Evolutionary conservation across 306 rosid genomes (phyloP).

Genomic region (Fragaria vesca): DNA sequence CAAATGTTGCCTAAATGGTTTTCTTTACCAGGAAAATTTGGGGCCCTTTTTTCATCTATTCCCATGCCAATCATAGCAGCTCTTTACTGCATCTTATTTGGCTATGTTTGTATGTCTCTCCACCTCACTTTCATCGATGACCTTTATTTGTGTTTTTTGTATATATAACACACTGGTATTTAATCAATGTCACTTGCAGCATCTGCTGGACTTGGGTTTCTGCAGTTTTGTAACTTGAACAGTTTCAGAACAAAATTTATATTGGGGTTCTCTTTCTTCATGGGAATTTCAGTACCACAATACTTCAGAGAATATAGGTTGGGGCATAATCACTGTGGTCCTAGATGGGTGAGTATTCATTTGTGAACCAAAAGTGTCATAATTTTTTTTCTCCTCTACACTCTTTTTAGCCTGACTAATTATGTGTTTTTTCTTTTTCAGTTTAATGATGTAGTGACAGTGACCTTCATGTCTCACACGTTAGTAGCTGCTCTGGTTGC

Average conservation of each 20-base stretch:
- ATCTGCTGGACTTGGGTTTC: slow-evolving; percentile 81
- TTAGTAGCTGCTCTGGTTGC: slow-evolving; percentile 70
- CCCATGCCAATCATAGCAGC: slow-evolving; percentile 87
- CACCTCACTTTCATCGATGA: neutral
- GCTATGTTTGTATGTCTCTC: slow-evolving; percentile 66
- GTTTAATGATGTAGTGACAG: slow-evolving; percentile 46
- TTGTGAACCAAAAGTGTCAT: slow-evolving; percentile 7
- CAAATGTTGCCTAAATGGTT: neutral
- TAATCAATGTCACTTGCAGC: slow-evolving; percentile 40
- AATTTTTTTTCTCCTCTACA: neutral
- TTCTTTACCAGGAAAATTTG: slow-evolving; percentile 59
- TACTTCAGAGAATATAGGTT: slow-evolving; percentile 62
- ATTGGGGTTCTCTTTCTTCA: slow-evolving; percentile 72
- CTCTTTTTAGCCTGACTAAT: neutral
- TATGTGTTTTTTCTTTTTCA: slow-evolving; percentile 26
- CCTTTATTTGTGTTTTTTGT: neutral
- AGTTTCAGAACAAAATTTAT: slow-evolving; percentile 76
- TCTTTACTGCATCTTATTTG: slow-evolving; percentile 61
- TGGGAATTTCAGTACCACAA: slow-evolving; percentile 81
- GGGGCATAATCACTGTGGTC: slow-evolving; percentile 27
- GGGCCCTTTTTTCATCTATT: slow-evolving; percentile 72
- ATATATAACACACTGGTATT: neutral
- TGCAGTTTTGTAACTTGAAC: slow-evolving; percentile 83
- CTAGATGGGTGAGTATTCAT: slow-evolving; percentile 58
- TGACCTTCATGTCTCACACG: slow-evolving; percentile 70